Conservation (phyloP, 306 rosid species). For the Pterocarpus macrocarpus region DNA sequence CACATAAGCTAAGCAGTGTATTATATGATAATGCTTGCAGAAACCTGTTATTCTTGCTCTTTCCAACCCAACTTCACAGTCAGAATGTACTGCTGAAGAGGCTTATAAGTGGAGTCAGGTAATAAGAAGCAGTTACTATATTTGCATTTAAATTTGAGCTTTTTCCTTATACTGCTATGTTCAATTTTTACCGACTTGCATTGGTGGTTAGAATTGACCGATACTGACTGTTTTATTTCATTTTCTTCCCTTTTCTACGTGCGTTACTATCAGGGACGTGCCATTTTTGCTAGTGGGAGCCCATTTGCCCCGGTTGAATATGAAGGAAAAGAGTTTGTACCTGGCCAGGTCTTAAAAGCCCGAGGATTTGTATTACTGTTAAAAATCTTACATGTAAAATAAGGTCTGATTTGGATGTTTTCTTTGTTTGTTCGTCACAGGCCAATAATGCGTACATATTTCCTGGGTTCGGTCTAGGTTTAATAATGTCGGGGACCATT, state of each 20-base stretch:
- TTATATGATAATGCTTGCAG: conserved; percentile 41
- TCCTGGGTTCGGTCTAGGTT: conserved; percentile 93
- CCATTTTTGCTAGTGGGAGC: conserved; percentile 92
- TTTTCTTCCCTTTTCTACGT: background rate
- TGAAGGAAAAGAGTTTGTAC: conserved; percentile 69
- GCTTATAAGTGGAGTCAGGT: conserved; percentile 63
- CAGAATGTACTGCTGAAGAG: conserved; percentile 68
- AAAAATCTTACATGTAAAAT: background rate
- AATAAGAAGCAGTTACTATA: conserved; percentile 25
- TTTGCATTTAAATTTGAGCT: background rate
- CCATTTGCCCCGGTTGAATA: conserved; percentile 84
- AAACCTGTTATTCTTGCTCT: conserved; percentile 61
- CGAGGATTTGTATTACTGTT: conserved; percentile 26
- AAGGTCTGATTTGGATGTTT: conserved; percentile 44
- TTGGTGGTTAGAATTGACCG: conserved; percentile 12
- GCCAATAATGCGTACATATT: conserved; percentile 96
- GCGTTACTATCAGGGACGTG: conserved; percentile 70
- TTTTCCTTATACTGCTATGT: background rate
- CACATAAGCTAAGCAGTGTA: conserved; percentile 2
- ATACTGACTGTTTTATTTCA: background rate
- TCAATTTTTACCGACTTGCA: background rate
- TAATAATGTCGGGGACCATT: conserved; percentile 92
- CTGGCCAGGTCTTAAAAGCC: conserved; percentile 83
- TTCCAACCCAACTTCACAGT: conserved; percentile 65
- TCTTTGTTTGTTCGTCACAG: conserved; percentile 54